Base-by-base conservation (phyloP, 2,329 filamentous ascomycete genomes). In the Aureobasidium leucospermi region DNA sequence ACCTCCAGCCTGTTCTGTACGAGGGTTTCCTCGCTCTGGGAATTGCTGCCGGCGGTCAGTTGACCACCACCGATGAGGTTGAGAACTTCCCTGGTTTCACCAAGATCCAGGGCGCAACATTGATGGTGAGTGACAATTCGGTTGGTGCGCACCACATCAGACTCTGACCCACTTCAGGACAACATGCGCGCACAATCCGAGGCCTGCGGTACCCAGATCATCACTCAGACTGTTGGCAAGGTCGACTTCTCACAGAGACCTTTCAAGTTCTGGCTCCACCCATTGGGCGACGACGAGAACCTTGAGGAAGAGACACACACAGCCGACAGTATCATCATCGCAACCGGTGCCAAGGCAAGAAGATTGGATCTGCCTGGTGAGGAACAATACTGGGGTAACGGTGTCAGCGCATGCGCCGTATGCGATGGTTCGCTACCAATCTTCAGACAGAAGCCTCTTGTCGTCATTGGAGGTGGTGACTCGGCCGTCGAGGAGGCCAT, bases 41-140 rank as follows among this genome's bases (percentile, higher is more conserved):
- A 70, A 96, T 95, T 69, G 94, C 94, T 6, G 90, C 94, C 46
- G 94, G 94, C 67, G 94, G 94, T 60, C 94, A 99, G 81, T 82
- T 99, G 67, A 99, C 95, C 59, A 99, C 95, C 29, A 99, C 94
- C 59, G 97, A 96, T 69, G 95, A 99, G 67, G 86, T 99, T 62
- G 94, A 99, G 81, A 99, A 99, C 83, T 99, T 88, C 77, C 94
- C 94, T 29, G 94, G 94, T 49, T 99, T 97, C 79, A 88, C 89
- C 69, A 84, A 89, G 68, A 91, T 99, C 73, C 88, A 90, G 76
- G 94, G 94, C 66, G 77, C 83, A 60, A 87, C 90, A 70, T 80
- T 99, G 66, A 99, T 99, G 94, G 58, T 59, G 47, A 46, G 58
- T 59, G 4, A 11, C 6, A 6, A 8, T 19, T 2, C 13, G 29